A percentile compares a stretch with the other conserved stretches of the same genome.
Conservation (phyloP, 148 eudicot genomes). For the Vaccinium macrocarpon region DNA sequence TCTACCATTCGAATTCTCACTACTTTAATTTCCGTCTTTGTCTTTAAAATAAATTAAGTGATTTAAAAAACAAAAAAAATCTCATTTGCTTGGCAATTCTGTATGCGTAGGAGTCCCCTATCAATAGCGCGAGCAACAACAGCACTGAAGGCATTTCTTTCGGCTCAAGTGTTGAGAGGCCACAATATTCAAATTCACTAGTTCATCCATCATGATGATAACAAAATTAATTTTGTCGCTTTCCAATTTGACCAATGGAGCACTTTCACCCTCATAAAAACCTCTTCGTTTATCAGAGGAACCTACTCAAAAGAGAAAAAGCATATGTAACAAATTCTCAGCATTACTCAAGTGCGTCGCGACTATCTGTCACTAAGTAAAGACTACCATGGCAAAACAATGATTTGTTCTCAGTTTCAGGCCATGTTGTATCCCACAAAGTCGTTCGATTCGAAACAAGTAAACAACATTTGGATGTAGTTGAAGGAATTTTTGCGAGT, state of each 20-base stretch:
- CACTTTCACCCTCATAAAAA: neutral
- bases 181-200: neutral
- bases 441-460: neutral
- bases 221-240: neutral
- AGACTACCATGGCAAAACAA: neutral
- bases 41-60: neutral
- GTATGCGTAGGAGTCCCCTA: neutral
- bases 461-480: neutral
- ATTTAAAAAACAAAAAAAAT: neutral
- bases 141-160: constrained; percentile 6
- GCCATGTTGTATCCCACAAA: neutral
- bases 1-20: neutral
- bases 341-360: neutral
- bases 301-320: neutral
- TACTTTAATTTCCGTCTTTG: neutral
- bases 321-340: neutral
- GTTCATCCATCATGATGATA: constrained; percentile 1
- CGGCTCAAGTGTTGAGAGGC: constrained; percentile 11
- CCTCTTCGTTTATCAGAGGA: neutral
- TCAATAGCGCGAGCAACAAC: constrained; percentile 5
- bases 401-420: neutral
- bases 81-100: neutral
- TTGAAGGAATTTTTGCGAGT: neutral
- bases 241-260: constrained; percentile 10
- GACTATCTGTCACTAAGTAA: neutral